These are phyloP conservation scores for Termitomyces sp. DNA, from an alignment of 768 basidiomycete species.

Conservation along the genomic window DNA sequence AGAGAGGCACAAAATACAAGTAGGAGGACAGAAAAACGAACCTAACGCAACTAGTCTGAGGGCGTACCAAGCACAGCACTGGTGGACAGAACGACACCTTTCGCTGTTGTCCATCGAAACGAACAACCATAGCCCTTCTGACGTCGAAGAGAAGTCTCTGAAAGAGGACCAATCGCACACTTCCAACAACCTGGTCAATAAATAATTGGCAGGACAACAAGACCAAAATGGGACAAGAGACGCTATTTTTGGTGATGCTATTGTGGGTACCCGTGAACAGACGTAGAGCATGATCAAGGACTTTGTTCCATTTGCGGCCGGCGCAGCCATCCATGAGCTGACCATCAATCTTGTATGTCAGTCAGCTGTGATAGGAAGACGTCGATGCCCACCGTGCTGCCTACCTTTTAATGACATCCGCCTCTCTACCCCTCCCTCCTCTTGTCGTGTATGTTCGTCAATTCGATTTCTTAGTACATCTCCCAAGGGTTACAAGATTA, in stretches of 20 bases:
- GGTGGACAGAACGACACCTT: neutral
- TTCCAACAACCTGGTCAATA: too few relatives aligned
- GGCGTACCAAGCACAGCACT: too few relatives aligned
- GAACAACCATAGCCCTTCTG: neutral
- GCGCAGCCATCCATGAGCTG: too few relatives aligned
- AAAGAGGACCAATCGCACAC: neutral
- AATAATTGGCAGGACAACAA: too few relatives aligned
- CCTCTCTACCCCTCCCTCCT: too few relatives aligned
- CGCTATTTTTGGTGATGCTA: neutral
- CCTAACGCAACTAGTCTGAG: too few relatives aligned
- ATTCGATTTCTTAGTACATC: neutral
- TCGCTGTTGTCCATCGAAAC: too few relatives aligned
- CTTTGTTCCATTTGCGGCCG: neutral
- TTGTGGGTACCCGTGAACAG: too few relatives aligned
- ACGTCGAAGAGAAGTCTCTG: neutral
- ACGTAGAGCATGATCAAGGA: too few relatives aligned
- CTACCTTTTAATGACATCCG: neutral
- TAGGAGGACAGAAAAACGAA: neutral
- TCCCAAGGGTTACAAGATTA: neutral
- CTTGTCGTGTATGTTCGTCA: too few relatives aligned
- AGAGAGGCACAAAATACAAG: too few relatives aligned
- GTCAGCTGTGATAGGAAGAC: neutral
- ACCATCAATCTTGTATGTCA: neutral
- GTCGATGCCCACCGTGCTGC: neutral
- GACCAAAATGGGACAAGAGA: neutral